Evolutionary conservation across 2,329 filamentous ascomycete genomes (phyloP), one percentile per base, ranked within the genome.

Genomic region (Tolypocladium ovalisporum): DNA sequence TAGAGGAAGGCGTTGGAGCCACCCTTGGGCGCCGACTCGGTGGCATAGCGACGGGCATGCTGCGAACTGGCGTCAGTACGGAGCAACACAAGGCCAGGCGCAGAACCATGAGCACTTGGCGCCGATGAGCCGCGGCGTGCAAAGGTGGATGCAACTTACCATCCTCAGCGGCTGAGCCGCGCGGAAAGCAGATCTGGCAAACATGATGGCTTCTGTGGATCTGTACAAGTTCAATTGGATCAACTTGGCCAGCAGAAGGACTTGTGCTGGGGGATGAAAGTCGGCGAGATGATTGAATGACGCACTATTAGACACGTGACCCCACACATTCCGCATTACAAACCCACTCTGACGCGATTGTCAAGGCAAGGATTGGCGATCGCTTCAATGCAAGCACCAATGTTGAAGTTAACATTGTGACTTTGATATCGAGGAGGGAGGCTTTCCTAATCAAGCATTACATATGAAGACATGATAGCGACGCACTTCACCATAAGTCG

Each of bases 31-130:
- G 63, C 63, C 22, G 71, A 62, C 65, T 84, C 79, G 62, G 89
- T 88, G 58, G 92, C 89, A 74, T 96, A 97, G 67, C 74, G 73
- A 61, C 79, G 78, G 62, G 73, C 68, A 64, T 75, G 74, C 76
- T 79, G 75, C 51, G 73, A 71, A 61, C 32, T 78, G 72, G 58
- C 36, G 61, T 63, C 57, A 71, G 59, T 57, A 56, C 9, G 19
- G 47, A 52, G 17, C 27, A n/a, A n/a, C 8, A 17, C 10, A 34
- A n/a, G 1, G 4, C 47, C 15, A 2, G 29, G 17, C 40, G 40
- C 40, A 17, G 22, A 27, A 44, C 40, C 55, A 17, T 22, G 6
- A 4, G 22, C n/a, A 12, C 9, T 6, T 44, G 17, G 24, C 24
- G 42, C 13, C 15, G n/a, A 2, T 29, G 44, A 27, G 27, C 2